phyloP scores from a whole-genome alignment of 1,284 basidiomycete species.

The Caloboletus firmus region DNA sequence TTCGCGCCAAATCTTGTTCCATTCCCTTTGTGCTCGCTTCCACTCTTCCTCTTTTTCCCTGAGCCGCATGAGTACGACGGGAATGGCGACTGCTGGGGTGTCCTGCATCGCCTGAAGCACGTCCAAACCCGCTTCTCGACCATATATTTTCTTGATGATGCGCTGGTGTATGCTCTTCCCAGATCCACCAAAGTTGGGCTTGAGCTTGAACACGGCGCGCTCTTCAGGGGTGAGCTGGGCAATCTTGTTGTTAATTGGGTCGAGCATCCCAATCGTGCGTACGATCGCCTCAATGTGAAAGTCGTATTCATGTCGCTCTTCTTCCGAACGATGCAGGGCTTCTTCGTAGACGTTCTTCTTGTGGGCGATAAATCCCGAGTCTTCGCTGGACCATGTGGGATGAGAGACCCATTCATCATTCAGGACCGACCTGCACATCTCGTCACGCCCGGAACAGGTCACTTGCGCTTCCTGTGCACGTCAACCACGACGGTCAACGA shows the following conservation, averaged over 20 bases:
- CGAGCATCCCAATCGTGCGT: conserved; percentile 88
- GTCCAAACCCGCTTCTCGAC: conserved; percentile 82
- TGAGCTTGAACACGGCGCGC: conserved; percentile 81
- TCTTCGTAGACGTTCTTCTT: conserved; percentile 98
- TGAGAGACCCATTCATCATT: conserved; percentile 98
- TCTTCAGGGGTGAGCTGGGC: conserved; percentile 81
- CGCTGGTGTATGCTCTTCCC: conserved; percentile 93
- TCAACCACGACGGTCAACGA: conserved; percentile 12
- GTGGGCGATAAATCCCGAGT: conserved; percentile 86
- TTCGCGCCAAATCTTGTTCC: conserved; percentile 99
- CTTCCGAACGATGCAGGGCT: conserved; percentile 94
- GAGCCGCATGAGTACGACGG: conserved; percentile 87
- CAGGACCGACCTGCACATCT: conserved; percentile 94
- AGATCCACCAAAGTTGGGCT: conserved; percentile 86
- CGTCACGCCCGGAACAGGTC: conserved; percentile 91
- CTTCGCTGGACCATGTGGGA: conserved; percentile 93
- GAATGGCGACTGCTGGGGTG: conserved; percentile 88
- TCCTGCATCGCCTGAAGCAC: conserved; percentile 93
- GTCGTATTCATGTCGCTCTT: conserved; percentile 98
- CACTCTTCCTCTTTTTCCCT: conserved; percentile 99
- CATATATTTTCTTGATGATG: conserved; percentile 97
- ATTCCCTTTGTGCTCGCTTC: conserved; percentile 98
- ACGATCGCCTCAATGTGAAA: conserved; percentile 98
- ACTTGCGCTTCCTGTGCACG: conserved; percentile 75
- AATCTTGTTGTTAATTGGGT: conserved; percentile 91